Base-by-base conservation (phyloP, 1,139 yeast genomes). In the Scheffersomyces titani region DNA sequence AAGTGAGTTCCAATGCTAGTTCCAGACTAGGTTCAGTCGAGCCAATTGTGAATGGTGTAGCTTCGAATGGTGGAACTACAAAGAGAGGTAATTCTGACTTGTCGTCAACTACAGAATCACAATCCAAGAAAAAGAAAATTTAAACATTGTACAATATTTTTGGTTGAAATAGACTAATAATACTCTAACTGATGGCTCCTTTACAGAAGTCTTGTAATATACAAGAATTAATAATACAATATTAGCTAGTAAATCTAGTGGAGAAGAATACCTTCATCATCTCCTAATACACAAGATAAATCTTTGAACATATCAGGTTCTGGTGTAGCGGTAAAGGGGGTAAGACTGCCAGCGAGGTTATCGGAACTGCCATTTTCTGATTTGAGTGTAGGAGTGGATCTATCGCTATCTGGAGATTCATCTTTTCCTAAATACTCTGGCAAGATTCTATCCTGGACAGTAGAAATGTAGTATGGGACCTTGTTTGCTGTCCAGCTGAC, bases 401-500 rank as follows among this genome's bases (percentile, higher is more conserved):
- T 46, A 13, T 46, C 49, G 6, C 49, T 46, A 3, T 46, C 49
- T 7, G 51, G 40, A 19, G 44, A 51, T 46, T 57, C 60, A 20
- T 54, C 57, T 18, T 47, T 55, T 5, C 59, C 57, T 57, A 63
- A 59, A 50, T 63, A 63, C 24, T 63, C 60, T 5, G 61, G 59
- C 19, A 61, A 51, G 19, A 60, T 58, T 6, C 71, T 70, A 1
- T 73, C 75, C 67, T 86, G 81, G 2, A 90, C 91, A 2, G 93
- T 90, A 7, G 96, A 85, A 11, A 92, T 84, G 69, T 83, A 92
- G 71, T 90, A 92, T 9, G 86, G 88, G 1, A 94, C 96, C 52
- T 92, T 92, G 55, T 86, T 88, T 45, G 90, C 90, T 0, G 97
- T 92, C 98, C 98, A 92, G 57, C 96, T 89, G 18, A 92, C 97